Percentiles rank a stretch among this genome's conserved stretches.
Evolutionary conservation across 768 basidiomycete genomes (phyloP).

Genomic region (Cubamyces sp.): DNA sequence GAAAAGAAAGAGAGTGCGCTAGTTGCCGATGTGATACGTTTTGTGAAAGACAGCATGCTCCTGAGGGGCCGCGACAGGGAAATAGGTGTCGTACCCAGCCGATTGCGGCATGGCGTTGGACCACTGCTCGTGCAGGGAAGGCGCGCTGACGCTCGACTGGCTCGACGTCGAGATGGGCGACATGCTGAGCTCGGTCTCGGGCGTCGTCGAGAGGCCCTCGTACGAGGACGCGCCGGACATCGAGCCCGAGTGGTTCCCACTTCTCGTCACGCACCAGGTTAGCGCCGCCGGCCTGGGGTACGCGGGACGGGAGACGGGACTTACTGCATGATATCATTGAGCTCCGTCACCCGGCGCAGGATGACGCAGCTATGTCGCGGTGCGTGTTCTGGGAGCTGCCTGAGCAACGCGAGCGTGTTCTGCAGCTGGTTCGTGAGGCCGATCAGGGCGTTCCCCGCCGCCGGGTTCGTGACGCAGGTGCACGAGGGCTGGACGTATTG

Average conservation of each 20-base stretch:
- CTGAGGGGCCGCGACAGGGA: constrained; percentile 53
- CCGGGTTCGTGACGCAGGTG: constrained; percentile 66
- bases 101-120: constrained; percentile 51
- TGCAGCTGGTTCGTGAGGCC: constrained; percentile 67
- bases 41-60: constrained; percentile 34
- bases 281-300: not conserved
- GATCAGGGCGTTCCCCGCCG: constrained; percentile 60
- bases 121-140: constrained; percentile 54
- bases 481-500: constrained; percentile 50
- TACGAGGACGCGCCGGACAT: constrained; percentile 17
- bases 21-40: constrained; percentile 32
- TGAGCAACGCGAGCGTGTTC: constrained; percentile 54
- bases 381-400: constrained; percentile 64
- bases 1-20: not conserved
- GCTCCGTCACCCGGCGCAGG: constrained; percentile 61
- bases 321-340: constrained; percentile 69
- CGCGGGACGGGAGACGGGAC: constrained; percentile 38
- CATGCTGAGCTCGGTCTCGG: constrained; percentile 60
- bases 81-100: constrained; percentile 69
- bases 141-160: constrained; percentile 52
- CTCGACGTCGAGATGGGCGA: constrained; percentile 50
- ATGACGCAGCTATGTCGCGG: constrained; percentile 51
- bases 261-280: constrained; percentile 7
- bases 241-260: constrained; percentile 23
- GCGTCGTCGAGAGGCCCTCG: constrained; percentile 30